A percentile compares a stretch with the other conserved stretches of the same genome.
These are phyloP conservation scores for Platanthera guangdongensis DNA, from an alignment of 106 monocot genomes.

Conservation along the genomic window DNA sequence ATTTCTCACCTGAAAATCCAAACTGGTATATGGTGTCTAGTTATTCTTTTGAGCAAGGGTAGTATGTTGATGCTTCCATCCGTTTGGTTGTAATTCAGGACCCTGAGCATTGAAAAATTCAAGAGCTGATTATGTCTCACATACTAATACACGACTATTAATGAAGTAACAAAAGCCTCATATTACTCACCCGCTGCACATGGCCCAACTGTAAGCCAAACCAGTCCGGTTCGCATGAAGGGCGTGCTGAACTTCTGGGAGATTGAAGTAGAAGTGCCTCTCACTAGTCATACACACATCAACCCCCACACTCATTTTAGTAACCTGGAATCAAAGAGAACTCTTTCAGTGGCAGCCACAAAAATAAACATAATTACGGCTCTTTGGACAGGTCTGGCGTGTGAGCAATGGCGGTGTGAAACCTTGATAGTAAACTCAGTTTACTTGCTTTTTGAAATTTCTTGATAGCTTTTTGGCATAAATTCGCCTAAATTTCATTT, in stretches of 20 bases:
- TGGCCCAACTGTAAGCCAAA: constrained; percentile 72
- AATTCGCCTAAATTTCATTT: no score
- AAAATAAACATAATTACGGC: background rate
- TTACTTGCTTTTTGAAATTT: no score
- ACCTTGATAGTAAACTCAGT: no score
- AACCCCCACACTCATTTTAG: constrained; percentile 71
- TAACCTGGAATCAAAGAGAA: constrained; percentile 31
- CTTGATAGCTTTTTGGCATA: no score
- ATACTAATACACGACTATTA: background rate
- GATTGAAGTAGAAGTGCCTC: constrained; percentile 80
- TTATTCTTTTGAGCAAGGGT: constrained; percentile 50
- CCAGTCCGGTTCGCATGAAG: constrained; percentile 92
- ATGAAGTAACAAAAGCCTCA: background rate
- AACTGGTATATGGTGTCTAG: constrained; percentile 46
- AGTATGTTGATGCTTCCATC: constrained; percentile 64
- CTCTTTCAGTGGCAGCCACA: background rate
- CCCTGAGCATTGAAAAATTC: constrained; percentile 14
- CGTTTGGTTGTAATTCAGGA: constrained; percentile 47
- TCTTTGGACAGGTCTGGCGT: background rate
- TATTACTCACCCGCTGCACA: constrained; percentile 80
- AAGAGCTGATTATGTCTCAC: background rate
- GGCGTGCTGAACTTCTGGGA: constrained; percentile 81
- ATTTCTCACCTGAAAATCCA: constrained; percentile 66
- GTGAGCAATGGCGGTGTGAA: no score
- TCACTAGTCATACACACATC: constrained; percentile 94